Evolutionary conservation across 2,329 filamentous ascomycete genomes (phyloP), one percentile per base, ranked within the genome.

Genomic region (Hymenoscyphus infarciens): DNA sequence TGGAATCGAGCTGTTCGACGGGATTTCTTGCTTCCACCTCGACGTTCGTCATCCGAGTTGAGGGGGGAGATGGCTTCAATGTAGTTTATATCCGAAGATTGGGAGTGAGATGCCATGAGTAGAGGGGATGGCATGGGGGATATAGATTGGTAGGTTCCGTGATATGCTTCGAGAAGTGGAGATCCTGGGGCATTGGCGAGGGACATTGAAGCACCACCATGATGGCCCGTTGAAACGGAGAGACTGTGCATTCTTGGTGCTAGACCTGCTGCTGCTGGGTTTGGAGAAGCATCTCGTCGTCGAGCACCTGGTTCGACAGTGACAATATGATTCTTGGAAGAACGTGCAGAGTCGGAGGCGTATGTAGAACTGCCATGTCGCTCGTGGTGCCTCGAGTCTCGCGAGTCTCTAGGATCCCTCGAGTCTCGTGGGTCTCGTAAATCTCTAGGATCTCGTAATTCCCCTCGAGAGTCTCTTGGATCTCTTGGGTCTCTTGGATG

Each of bases 71-170:
- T 75, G 1, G 80, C 76, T 42, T 86, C 83, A 29, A 83, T 69
- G 63, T 71, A n/a, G 64, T 69, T 64, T 19, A 70, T 64, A 10
- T 86, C 80, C 39, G 82, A 79, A 39, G 69, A 66, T 33, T 80
- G 75, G 56, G 27, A 31, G 19, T 79, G 72, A 0, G 79, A 77
- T 2, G 85, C 75, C 3, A 86, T 72, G 70, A 87, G 27, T 75
- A 93, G 79, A 0, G 93, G 91, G 0, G 92, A 92, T 0, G 93
- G 93, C 91, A 97, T 97, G 0, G 94, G 93, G 0, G 93, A 97
- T 70, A 96, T 90, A 63, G 91, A 91, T 76, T 98, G 94, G 71
- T 96, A 98, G 0, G 93, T 97, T 45, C 94, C 94, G 66, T 88
- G 89, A 76, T 98, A 98, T 0, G 95, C 88, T 77, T 98, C 94